Evolutionary conservation across 371 early-diverging fungal species (phyloP).

Genomic region (Basidiobolus meristosporus): DNA sequence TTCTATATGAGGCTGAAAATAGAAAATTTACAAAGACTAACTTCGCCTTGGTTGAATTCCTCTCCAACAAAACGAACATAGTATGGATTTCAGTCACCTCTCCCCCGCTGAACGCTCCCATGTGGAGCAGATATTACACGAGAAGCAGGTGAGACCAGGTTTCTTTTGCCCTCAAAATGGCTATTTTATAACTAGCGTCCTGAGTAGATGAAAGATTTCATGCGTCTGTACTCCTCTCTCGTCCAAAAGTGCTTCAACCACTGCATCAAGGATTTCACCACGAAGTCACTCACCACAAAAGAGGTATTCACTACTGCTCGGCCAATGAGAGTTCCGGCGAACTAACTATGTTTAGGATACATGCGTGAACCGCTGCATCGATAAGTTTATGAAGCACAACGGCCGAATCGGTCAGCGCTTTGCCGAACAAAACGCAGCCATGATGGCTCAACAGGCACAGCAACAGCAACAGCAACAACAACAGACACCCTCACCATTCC

Average conservation of each 20-base stretch:
- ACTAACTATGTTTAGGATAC: no score
- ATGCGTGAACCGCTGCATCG: slow-evolving; percentile 73
- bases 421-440: slow-evolving; percentile 33
- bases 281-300: slow-evolving; percentile 56
- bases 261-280: slow-evolving; percentile 81
- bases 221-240: slow-evolving; percentile 59
- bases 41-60: no score
- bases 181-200: no score
- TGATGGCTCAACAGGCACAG: no score
- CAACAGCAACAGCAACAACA: no score
- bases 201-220: slow-evolving; percentile 68
- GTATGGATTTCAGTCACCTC: slow-evolving; percentile 46
- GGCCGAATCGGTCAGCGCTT: slow-evolving; percentile 78
- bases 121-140: slow-evolving; percentile 68
- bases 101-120: slow-evolving; percentile 51
- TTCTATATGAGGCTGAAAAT: no score
- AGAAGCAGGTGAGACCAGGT: slow-evolving; percentile 69
- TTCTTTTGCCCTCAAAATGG: no score
- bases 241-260: slow-evolving; percentile 82
- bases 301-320: slow-evolving; percentile 69
- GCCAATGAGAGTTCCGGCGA: no score
- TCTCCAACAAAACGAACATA: no score
- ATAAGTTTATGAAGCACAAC: slow-evolving; percentile 85
- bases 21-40: no score
- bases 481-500: no score